Conservation (phyloP, 768 basidiomycete genomes). For the Tylopilus felleus region DNA sequence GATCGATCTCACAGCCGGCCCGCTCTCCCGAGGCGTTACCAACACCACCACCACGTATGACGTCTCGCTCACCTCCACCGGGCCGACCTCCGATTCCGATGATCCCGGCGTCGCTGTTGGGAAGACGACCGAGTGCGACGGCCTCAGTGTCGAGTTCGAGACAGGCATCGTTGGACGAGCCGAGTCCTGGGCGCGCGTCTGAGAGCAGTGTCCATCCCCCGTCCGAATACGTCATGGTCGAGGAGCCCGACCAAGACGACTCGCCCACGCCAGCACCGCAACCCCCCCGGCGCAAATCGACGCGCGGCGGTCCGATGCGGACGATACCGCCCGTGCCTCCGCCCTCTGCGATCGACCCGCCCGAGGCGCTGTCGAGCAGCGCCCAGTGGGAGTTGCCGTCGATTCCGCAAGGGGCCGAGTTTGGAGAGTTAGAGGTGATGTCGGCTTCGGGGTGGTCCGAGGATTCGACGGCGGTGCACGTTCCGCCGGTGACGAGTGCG, state of each 20-base stretch:
- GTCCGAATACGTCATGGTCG: conserved; percentile 64
- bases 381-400: conserved; percentile 65
- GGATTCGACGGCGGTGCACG: conserved; percentile 40
- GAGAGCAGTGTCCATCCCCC: conserved; percentile 21
- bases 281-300: conserved; percentile 36
- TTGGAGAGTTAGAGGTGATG: conserved; percentile 43
- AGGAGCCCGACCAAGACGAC: conserved; percentile 38
- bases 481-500: conserved; percentile 6
- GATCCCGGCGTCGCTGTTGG: conserved; percentile 29
- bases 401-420: conserved; percentile 54
- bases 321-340: conserved; percentile 36
- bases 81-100: conserved; percentile 38
- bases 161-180: conserved; percentile 36
- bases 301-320: conserved; percentile 21
- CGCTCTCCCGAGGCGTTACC: conserved; percentile 35
- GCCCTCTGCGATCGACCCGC: conserved; percentile 33
- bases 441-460: conserved; percentile 70
- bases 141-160: conserved; percentile 35
- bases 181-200: conserved; percentile 6
- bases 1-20: conserved; percentile 19
- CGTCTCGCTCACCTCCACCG: conserved; percentile 31
- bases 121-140: conserved; percentile 39
- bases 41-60: conserved; percentile 46
- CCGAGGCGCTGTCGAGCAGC: conserved; percentile 37
- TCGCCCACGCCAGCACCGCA: conserved; percentile 30